Evolutionary conservation across 257 asterid species (phyloP), one percentile per base, ranked within the genome.

Genomic region (Scutellaria minor): DNA sequence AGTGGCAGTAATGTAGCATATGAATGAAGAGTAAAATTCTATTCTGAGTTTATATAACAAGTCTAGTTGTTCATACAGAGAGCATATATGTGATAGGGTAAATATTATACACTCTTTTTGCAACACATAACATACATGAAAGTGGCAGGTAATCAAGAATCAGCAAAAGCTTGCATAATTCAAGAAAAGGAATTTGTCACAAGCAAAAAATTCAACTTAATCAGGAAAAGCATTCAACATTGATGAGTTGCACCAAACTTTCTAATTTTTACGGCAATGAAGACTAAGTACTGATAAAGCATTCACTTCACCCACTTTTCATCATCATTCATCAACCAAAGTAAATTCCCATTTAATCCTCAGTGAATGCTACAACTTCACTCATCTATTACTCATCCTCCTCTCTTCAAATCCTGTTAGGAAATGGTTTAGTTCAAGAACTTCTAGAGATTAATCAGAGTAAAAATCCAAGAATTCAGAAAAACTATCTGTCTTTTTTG

Each of bases 341-440:
- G 64, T 37, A 57, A 45, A 47, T 67, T 35, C 62, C 18, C 24
- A 67, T 5, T 55, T 40, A 66, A 39, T 50, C 75, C 44, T 37
- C 47, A 80, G 46, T 63, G 59, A 68, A 56, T 76, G 48, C 79
- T 55, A 65, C 68, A 74, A 18, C 53, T 46, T 53, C 46, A 64
- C n/a, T 40, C 79, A 78, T 68, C 56, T 39, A 58, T 9, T 58
- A 7, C 4, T 37, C 15, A 1, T 62, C 40, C 10, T 6, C 50
- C 53, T 71, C 70, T 24, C 24, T 13, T 40, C 52, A 24, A 24
- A 24, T 24, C 2, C 27, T 24, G 27, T 64, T 4, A 24, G 24
- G 39, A 62, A 22, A 11, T 10, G 31, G 18, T 12, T 8, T 63
- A 15, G 9, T 72, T 72, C 70, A 20, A 46, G 66, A 72, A 72